Conservation (phyloP, 2,329 filamentous ascomycete species). For the Hymenotorrendiella dingleyae region DNA sequence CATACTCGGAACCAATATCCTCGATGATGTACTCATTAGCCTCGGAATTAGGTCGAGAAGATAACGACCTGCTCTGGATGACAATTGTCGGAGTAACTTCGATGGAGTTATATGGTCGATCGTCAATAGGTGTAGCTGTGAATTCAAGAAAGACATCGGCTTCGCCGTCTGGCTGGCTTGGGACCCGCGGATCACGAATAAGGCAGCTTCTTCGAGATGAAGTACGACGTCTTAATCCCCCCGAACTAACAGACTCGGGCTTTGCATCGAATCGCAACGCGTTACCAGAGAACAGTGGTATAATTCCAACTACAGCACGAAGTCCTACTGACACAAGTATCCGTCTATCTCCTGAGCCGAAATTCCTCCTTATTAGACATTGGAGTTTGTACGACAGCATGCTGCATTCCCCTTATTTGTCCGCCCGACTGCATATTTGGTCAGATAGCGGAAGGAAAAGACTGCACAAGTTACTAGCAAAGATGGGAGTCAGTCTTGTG, state of each 20-base stretch:
- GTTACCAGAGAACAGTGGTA: constrained; percentile 63
- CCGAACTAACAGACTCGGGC: constrained; percentile 50
- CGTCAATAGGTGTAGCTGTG: constrained; percentile 70
- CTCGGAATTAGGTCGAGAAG: constrained; percentile 89
- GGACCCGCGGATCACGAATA: constrained; percentile 74
- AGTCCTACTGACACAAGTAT: constrained; percentile 91
- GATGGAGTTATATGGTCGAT: constrained; percentile 83
- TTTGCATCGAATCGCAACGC: constrained; percentile 54
- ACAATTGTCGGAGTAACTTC: constrained; percentile 94
- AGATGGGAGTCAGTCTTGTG: constrained; percentile 92
- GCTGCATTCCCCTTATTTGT: constrained; percentile 93
- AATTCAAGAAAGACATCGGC: constrained; percentile 50
- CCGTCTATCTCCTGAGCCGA: constrained; percentile 85
- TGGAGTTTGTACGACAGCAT: constrained; percentile 99
- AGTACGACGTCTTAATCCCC: constrained; percentile 86
- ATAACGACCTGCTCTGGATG: constrained; percentile 93
- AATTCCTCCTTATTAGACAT: constrained; percentile 86
- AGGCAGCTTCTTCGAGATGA: constrained; percentile 85
- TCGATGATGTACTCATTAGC: constrained; percentile 92
- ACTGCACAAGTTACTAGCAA: constrained; percentile 88
- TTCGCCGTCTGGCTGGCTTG: constrained; percentile 67
- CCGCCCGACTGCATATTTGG: constrained; percentile 89
- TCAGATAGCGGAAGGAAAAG: constrained; percentile 82
- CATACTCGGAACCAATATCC: constrained; percentile 90
- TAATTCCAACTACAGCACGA: constrained; percentile 81